phyloP scores from a whole-genome alignment of 2,329 filamentous ascomycete genomes.

The Zymoseptoria crescenta region DNA sequence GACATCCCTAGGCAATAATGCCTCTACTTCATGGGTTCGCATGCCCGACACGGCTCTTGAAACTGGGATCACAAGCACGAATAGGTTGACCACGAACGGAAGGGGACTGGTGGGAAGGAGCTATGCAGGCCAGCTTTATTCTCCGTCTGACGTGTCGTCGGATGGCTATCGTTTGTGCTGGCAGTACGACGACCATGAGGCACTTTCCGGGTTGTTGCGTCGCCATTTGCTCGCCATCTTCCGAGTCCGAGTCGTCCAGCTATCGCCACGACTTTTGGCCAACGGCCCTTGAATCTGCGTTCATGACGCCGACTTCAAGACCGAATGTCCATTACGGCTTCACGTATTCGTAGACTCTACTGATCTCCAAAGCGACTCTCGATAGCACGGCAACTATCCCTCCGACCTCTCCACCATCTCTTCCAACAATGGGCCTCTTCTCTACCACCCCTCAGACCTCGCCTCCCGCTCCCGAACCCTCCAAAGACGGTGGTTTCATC shows the following conservation, averaged over 20 bases:
- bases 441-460: slow-evolving; percentile 22
- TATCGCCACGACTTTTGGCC: background rate
- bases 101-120: background rate
- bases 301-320: background rate
- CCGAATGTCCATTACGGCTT: background rate
- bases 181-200: background rate
- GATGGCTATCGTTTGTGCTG: background rate
- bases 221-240: background rate
- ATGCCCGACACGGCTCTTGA: background rate
- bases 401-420: background rate
- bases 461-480: slow-evolving; percentile 24
- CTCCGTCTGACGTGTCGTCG: background rate
- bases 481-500: slow-evolving; percentile 54
- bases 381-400: no score
- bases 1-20: background rate
- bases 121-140: background rate
- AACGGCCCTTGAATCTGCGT: no score
- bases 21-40: background rate
- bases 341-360: background rate
- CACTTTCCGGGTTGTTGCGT: background rate
- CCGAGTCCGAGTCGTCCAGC: no score
- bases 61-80: background rate
- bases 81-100: background rate
- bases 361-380: no score
- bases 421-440: slow-evolving; percentile 30